Evolutionary conservation across 257 asterid species (phyloP).

Genomic region (Salvia hispanica): DNA sequence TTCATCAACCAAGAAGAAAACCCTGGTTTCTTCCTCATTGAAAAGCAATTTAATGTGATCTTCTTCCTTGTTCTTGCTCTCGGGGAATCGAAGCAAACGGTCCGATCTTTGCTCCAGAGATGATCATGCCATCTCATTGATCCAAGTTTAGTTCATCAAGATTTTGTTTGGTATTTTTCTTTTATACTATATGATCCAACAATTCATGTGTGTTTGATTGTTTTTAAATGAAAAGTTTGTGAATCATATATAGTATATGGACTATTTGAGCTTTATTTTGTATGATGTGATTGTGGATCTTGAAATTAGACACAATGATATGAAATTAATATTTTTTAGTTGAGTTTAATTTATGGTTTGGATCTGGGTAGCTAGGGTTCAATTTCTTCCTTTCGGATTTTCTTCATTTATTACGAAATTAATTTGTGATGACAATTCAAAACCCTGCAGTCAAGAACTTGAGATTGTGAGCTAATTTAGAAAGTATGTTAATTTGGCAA

Average conservation of each 20-base stretch:
- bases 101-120: slow-evolving; percentile 38
- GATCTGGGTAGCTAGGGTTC: not conserved
- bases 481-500: not conserved
- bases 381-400: not conserved
- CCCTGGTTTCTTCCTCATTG: slow-evolving; percentile 39
- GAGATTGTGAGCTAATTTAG: not conserved
- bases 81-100: slow-evolving; percentile 61
- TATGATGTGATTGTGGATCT: slow-evolving; percentile 2
- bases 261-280: not conserved
- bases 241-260: not conserved
- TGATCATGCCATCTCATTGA: not conserved
- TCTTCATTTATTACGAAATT: not conserved
- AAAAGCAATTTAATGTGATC: not conserved
- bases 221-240: not conserved
- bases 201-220: not conserved
- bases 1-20: slow-evolving; percentile 32
- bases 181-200: not conserved
- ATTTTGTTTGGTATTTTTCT: not conserved
- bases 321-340: not conserved
- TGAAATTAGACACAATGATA: not conserved
- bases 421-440: not conserved
- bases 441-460: not conserved
- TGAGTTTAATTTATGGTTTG: not conserved
- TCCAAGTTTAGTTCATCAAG: not conserved
- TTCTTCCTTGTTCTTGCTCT: slow-evolving; percentile 37